Percentiles rank a stretch among this genome's conserved stretches.
Evolutionary conservation across 805 yeast species (phyloP).

Genomic region (Metschnikowia baotianmanensis): DNA sequence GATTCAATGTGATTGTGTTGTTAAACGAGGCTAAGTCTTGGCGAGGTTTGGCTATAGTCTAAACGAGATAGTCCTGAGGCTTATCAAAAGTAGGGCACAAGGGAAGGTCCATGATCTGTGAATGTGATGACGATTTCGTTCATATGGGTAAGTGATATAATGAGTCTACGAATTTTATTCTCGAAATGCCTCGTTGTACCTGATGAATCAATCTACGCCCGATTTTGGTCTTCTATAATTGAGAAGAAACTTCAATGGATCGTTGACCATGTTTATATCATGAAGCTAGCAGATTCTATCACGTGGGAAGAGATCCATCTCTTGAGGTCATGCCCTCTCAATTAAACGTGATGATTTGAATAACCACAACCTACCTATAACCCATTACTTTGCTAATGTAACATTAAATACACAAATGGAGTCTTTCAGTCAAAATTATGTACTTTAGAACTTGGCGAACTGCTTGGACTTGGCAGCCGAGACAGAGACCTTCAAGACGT

Average conservation of each 20-base stretch:
- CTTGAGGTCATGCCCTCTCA: not conserved
- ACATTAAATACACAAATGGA: conserved; percentile 19
- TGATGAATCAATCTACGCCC: not conserved
- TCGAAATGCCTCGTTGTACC: not conserved
- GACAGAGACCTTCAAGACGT: conserved; percentile 93
- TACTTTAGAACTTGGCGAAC: conserved; percentile 88
- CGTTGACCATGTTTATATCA: no score
- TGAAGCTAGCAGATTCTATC: no score
- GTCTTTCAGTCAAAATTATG: conserved; percentile 9
- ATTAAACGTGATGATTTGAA: not conserved
- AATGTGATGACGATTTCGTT: no score
- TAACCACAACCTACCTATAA: not conserved
- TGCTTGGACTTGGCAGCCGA: conserved; percentile 89
- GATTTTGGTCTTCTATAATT: not conserved
- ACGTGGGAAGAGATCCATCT: no score
- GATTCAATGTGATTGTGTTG: no score
- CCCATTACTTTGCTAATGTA: conserved; percentile 17
- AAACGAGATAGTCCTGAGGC: no score
- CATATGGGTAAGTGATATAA: no score
- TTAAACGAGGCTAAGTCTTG: no score
- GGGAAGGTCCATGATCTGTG: no score
- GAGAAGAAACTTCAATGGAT: no score
- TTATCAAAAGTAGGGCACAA: no score
- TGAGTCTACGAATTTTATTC: not conserved
- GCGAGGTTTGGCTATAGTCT: no score